Percentiles rank a stretch among this genome's conserved stretches.
Conservation (phyloP, 139 green algal species). For the Coccomyxa sp. region DNA sequence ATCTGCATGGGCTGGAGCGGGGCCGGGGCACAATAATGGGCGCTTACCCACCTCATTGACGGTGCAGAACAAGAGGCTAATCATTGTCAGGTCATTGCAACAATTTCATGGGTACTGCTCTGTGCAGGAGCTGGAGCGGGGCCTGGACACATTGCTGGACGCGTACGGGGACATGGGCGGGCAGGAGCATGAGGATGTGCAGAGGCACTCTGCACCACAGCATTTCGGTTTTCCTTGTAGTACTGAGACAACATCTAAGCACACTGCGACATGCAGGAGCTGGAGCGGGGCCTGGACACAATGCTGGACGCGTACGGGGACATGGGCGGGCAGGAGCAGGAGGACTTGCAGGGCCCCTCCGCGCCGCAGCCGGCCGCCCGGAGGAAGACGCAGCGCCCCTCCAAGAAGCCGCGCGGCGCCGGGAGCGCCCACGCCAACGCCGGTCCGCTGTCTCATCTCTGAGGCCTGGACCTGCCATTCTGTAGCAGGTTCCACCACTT, state of each 20-base stretch:
- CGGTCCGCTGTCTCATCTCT: too few species aligned
- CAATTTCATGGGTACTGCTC: too few species aligned
- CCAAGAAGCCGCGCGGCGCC: neutral
- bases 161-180: neutral
- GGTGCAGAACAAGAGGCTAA: too few species aligned
- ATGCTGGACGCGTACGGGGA: slow-evolving; percentile 37
- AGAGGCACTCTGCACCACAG: neutral
- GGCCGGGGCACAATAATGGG: too few species aligned
- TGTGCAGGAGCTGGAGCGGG: slow-evolving; percentile 76
- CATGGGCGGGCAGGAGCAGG: neutral
- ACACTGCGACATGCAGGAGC: slow-evolving; percentile 55
- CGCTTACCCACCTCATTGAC: too few species aligned
- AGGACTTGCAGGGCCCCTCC: neutral
- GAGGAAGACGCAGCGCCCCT: neutral
- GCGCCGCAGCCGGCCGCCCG: neutral
- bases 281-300: slow-evolving; percentile 71
- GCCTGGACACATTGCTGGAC: slow-evolving; percentile 57
- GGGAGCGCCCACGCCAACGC: too few species aligned
- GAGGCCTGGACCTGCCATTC: too few species aligned
- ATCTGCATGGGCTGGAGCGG: too few species aligned
- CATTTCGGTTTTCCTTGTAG: neutral
- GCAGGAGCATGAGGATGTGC: neutral
- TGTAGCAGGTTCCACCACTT: neutral
- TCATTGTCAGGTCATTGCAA: too few species aligned
- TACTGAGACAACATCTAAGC: neutral